Evolutionary conservation across 1,284 basidiomycete species (phyloP), one percentile per base, ranked within the genome.

Genomic region (Schizopora paradoxa): DNA sequence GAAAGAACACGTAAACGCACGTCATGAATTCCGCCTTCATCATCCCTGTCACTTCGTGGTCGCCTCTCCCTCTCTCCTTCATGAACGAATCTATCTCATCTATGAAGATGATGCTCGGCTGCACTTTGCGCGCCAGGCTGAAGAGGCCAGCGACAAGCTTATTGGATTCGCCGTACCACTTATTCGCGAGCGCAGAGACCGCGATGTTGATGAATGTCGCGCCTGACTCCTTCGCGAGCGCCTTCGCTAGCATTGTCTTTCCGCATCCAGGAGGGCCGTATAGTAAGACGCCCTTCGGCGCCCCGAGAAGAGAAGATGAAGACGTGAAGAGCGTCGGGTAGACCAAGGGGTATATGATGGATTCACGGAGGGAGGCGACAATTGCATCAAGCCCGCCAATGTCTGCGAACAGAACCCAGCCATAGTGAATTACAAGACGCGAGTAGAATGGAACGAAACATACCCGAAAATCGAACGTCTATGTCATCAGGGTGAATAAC

Each of bases 21-120:
- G 92, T 96, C 94, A 99, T 97, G 63, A 99, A 99, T 62, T 99
- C 95, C 1, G 95, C 95, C 69, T 99, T 99, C 83, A 99, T 96
- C 93, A 98, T 98, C 4, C 86, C 91, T 21, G 93, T 98, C 37
- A 94, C 95, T 61, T 99, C 96, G 65, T 99, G 96, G 60, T 99
- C 96, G 8, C 86, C 86, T 43, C 82, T 79, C 34, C 76, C 77
- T 51, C 96, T 74, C 63, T 97, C 91, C 46, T 95, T 73, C 64
- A 99, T 69, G 65, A 99, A 92, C 6, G 88, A 91, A 61, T 89
- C 86, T 49, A 89, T 87, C 64, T 88, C 86, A 62, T 89, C 85
- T 58, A 88, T 86, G 62, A 89, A 89, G 51, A 89, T 82, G 60
- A 89, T 88, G 46, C 75, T 74, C 2, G 86, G 86, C 59, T 87